A percentile compares a stretch with the other conserved stretches of the same genome.
Conservation (phyloP, 2,329 filamentous ascomycete genomes). For the Fusarium pseudonygamai region DNA sequence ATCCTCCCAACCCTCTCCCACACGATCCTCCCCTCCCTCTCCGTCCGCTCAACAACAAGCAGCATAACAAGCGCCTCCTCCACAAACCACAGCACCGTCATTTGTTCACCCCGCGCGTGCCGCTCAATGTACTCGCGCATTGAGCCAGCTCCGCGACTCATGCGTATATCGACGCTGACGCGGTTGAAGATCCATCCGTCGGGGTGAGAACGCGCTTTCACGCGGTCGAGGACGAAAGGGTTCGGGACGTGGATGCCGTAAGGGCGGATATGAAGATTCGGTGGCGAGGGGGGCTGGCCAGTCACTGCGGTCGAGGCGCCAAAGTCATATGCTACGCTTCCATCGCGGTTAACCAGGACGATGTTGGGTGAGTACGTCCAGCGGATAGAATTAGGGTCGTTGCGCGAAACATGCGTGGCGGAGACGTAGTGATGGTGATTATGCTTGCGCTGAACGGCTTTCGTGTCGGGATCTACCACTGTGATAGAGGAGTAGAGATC, state of each 20-base stretch:
- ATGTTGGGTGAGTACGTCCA: slow-evolving; percentile 50
- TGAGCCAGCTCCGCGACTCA: slow-evolving; percentile 43
- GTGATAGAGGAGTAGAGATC: slow-evolving; percentile 48
- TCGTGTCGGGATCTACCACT: slow-evolving; percentile 45
- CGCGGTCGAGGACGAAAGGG: slow-evolving; percentile 47
- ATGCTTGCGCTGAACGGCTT: slow-evolving; percentile 43
- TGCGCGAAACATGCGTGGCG: slow-evolving; percentile 48
- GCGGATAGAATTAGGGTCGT: slow-evolving; percentile 43
- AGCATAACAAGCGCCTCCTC: slow-evolving; percentile 49
- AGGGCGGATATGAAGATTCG: slow-evolving; percentile 37
- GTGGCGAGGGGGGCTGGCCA: slow-evolving; percentile 32
- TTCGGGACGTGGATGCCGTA: slow-evolving; percentile 48
- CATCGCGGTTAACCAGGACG: slow-evolving; percentile 42
- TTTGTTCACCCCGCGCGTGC: slow-evolving; percentile 48
- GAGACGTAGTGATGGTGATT: slow-evolving; percentile 50
- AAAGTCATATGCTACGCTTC: slow-evolving; percentile 48
- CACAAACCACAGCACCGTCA: slow-evolving; percentile 50
- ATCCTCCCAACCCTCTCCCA: slow-evolving; percentile 51
- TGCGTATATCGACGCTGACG: slow-evolving; percentile 46
- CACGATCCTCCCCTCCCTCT: slow-evolving; percentile 20
- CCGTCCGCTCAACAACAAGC: slow-evolving; percentile 45
- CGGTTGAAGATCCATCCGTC: slow-evolving; percentile 50
- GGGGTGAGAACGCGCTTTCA: slow-evolving; percentile 46
- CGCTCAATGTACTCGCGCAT: slow-evolving; percentile 49
- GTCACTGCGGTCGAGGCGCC: slow-evolving; percentile 8